Evolutionary conservation across 805 yeast species (phyloP).

Genomic region (Blastobotrys peoriensis): DNA sequence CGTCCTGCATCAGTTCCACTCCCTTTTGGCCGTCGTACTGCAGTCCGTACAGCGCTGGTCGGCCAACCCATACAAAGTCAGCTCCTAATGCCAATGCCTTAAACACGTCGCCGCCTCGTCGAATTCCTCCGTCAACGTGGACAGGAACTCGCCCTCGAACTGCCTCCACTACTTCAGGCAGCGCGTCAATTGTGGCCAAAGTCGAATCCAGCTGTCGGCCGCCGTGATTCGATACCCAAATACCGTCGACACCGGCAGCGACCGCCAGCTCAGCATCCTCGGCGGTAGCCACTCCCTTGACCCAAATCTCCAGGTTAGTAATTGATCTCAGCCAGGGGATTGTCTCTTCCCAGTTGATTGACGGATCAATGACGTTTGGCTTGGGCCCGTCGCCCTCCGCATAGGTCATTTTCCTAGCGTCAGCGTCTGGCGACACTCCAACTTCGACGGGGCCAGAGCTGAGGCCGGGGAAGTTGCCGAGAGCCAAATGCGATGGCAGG

Average conservation of each 20-base stretch:
- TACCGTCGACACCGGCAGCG: conserved; percentile 56
- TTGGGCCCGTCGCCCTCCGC: conserved; percentile 8
- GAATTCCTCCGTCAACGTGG: conserved; percentile 62
- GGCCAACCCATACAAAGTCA: conserved; percentile 57
- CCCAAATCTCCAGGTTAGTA: conserved; percentile 43
- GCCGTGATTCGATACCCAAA: conserved; percentile 67
- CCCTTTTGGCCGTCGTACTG: conserved; percentile 66
- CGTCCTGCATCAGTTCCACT: conserved; percentile 33
- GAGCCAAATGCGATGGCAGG: conserved; percentile 18
- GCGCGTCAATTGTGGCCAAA: conserved; percentile 57
- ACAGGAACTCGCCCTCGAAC: conserved; percentile 46
- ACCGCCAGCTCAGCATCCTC: conserved; percentile 60
- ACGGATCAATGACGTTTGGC: conserved; percentile 25
- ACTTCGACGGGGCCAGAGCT: conserved; percentile 21
- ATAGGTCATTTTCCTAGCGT: conserved; percentile 14
- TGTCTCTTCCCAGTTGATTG: conserved; percentile 27
- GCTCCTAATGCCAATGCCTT: conserved; percentile 69
- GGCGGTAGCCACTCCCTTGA: conserved; percentile 61
- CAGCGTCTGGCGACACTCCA: conserved; percentile 21
- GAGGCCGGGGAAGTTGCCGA: conserved; percentile 23
- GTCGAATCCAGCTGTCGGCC: conserved; percentile 67
- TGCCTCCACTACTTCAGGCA: conserved; percentile 45
- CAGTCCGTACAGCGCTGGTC: conserved; percentile 63
- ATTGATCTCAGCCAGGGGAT: conserved; percentile 27
- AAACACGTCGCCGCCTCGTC: conserved; percentile 60